Conservation (phyloP, 441 rosid genomes). For the Erodium texanum region DNA sequence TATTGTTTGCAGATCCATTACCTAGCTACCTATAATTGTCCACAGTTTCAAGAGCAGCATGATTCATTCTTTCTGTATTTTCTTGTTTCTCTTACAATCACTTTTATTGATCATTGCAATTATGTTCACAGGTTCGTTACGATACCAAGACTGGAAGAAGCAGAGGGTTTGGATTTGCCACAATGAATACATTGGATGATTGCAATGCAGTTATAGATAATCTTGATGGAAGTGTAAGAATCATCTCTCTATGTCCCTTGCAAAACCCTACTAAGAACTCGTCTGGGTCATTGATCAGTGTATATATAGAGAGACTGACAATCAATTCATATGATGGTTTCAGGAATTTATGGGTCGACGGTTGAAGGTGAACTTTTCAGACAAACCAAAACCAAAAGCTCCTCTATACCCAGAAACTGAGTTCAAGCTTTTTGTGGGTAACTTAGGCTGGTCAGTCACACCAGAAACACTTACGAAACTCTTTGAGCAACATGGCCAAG, state of each 20-base stretch:
- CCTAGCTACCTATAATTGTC: no score
- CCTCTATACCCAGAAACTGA: constrained; percentile 82
- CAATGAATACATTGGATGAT: constrained; percentile 78
- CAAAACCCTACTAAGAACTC: no score
- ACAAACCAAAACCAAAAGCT: constrained; percentile 53
- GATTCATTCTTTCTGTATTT: no score
- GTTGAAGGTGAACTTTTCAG: constrained; percentile 67
- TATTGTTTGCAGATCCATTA: no score
- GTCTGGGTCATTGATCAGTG: no score
- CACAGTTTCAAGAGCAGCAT: no score
- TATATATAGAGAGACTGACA: no score
- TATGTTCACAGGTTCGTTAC: constrained; percentile 52
- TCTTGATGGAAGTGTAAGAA: constrained; percentile 80
- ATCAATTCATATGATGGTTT: neutral
- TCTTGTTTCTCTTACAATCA: no score
- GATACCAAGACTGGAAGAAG: constrained; percentile 71
- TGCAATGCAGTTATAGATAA: constrained; percentile 60
- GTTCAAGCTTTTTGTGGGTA: constrained; percentile 70
- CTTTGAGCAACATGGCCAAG: constrained; percentile 63
- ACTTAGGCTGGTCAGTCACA: constrained; percentile 75
- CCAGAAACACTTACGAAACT: constrained; percentile 55
- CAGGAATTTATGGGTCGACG: constrained; percentile 66
- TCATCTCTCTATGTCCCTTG: no score
- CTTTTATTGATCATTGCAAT: constrained; percentile 9
- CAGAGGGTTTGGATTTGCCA: constrained; percentile 82